phyloP scores from a whole-genome alignment of 805 yeast species.

The Kazachstania bromeliacearum region DNA sequence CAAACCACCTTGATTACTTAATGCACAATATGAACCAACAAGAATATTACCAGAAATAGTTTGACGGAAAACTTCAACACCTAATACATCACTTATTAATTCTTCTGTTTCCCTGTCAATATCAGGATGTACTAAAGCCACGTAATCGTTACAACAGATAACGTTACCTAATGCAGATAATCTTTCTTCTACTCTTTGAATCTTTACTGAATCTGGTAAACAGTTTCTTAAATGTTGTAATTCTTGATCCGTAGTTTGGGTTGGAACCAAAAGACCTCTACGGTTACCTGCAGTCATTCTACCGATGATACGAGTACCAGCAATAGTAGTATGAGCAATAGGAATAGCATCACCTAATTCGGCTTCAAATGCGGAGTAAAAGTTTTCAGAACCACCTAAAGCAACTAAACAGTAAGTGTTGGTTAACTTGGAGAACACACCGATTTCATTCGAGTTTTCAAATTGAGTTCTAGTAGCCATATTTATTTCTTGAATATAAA shows the following conservation, averaged over 20 bases:
- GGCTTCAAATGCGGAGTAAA: constrained; percentile 92
- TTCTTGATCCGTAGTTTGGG: constrained; percentile 97
- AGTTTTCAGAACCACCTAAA: constrained; percentile 86
- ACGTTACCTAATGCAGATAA: constrained; percentile 95
- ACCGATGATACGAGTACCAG: constrained; percentile 96
- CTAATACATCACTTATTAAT: constrained; percentile 92
- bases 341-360: constrained; percentile 96
- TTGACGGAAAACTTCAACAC: constrained; percentile 98
- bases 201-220: constrained; percentile 88
- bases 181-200: constrained; percentile 97
- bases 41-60: constrained; percentile 97
- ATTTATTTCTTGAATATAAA: background rate
- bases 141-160: constrained; percentile 97
- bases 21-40: constrained; percentile 91
- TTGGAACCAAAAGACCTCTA: constrained; percentile 92
- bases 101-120: constrained; percentile 99
- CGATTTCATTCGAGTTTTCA: constrained; percentile 83
- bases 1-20: constrained; percentile 95
- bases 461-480: constrained; percentile 72
- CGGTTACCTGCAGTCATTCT: constrained; percentile 98
- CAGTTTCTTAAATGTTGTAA: constrained; percentile 94
- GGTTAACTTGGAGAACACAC: constrained; percentile 90
- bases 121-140: constrained; percentile 98
- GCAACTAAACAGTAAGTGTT: constrained; percentile 95
- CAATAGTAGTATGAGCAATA: constrained; percentile 93